phyloP scores from a whole-genome alignment of 805 yeast species.

The Zygosaccharomyces gambellarensis region DNA sequence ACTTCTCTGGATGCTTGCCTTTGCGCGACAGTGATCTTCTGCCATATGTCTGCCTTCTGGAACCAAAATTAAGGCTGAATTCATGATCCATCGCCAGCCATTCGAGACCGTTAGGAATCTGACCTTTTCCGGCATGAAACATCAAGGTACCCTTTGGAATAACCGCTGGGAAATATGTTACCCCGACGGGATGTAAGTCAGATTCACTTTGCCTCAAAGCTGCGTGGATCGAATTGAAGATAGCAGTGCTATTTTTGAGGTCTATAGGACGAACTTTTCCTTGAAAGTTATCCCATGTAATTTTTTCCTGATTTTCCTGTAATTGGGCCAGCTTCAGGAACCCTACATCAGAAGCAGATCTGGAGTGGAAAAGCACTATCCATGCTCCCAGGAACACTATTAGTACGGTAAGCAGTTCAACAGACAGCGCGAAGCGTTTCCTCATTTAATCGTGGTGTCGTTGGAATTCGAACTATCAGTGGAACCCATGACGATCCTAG shows the following conservation, averaged over 20 bases:
- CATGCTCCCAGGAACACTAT: neutral
- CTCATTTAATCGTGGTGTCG: slow-evolving; percentile 1
- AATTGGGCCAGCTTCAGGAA: neutral
- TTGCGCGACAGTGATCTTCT: slow-evolving; percentile 15
- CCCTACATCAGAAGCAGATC: neutral
- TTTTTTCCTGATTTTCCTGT: neutral
- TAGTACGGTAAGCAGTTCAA: neutral
- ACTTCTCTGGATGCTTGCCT: slow-evolving; percentile 4
- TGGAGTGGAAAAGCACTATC: neutral
- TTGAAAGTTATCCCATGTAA: slow-evolving; percentile 24
- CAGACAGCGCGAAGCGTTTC: neutral
- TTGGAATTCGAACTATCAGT: too few relatives aligned
- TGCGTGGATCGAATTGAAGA: slow-evolving; percentile 51
- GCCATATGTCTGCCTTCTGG: slow-evolving; percentile 21
- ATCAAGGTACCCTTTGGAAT: slow-evolving; percentile 55
- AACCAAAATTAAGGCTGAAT: slow-evolving; percentile 49
- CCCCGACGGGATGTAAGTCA: slow-evolving; percentile 52
- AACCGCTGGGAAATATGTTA: slow-evolving; percentile 54
- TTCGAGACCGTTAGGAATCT: slow-evolving; percentile 45
- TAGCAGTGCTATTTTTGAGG: slow-evolving; percentile 46
- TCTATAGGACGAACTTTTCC: slow-evolving; percentile 34
- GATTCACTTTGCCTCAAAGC: slow-evolving; percentile 49
- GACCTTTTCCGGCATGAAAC: slow-evolving; percentile 48
- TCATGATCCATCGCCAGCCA: slow-evolving; percentile 66
- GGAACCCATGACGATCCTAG: too few relatives aligned